Base-by-base conservation (phyloP, 495 filamentous ascomycete genomes). In the Penicillium ochrochloron region DNA sequence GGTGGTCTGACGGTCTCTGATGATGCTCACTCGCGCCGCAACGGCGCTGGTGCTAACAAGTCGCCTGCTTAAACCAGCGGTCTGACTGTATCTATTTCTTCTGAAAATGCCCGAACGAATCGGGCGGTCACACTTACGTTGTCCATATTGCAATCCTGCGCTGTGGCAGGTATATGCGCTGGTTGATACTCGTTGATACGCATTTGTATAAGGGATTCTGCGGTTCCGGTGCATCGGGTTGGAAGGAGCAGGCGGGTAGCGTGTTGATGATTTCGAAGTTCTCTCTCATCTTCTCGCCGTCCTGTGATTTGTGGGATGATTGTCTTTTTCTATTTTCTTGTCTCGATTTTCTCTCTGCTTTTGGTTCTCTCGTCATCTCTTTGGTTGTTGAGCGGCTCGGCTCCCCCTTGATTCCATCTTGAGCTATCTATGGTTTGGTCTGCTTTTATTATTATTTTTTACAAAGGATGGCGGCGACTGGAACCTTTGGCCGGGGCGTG, bases 1-100 rank as follows among this genome's bases (percentile, higher is more conserved):
- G 89, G 91, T 53, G 86, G 89, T 42, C 79, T 97, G 60, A 90
- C 90, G 12, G 91, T 97, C 73, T 88, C 88, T 66, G 91, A 94
- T 68, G 89, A 93, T 69, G 66, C 74, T 39, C 91, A 92, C 70
- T 85, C 87, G 68, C 87, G 92, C 60, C 90, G 93, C 67, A 95
- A 96, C 69, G 92, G 91, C 46, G 75, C 77, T 41, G 76, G 75
- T 60, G 71, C 79, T 59, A 82, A 75, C 77, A 84, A 83, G 70
- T 83, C 81, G 19, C 80, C 80, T 48, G 81, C 78, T 4, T 83
- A 81, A 79, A 70, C 33, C 27, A n/a, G 59, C 46, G 50, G 61
- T 57, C 31, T 25, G 51, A 54, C 51, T 34, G n/a, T 54, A n/a
- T 34, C 54, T 70, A 44, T 65, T 56, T 59, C 53, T 72, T 69